Conservation (phyloP, 805 yeast genomes). For the Teunomyces atbi region DNA sequence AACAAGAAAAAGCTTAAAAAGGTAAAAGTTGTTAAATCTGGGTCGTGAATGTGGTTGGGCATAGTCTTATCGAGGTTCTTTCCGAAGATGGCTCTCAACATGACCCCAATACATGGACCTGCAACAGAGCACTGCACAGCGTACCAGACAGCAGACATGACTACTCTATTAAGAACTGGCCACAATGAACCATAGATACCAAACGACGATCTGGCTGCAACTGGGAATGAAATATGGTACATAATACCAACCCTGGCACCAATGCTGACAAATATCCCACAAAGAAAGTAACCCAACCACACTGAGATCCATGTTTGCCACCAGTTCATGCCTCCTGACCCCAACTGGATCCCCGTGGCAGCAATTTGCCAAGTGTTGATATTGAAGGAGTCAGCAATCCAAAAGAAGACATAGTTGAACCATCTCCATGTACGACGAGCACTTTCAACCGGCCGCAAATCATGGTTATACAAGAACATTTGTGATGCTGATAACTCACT, state of each 20-base stretch:
- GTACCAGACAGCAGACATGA: conserved; percentile 86
- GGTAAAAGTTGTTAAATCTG: conserved; percentile 68
- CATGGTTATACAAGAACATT: conserved; percentile 69
- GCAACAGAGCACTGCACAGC: conserved; percentile 85
- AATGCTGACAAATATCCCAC: conserved; percentile 67
- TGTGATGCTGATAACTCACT: conserved; percentile 53
- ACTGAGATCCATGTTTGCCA: conserved; percentile 91
- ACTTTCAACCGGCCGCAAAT: conserved; percentile 74
- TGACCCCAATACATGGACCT: conserved; percentile 73
- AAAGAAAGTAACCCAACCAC: conserved; percentile 76
- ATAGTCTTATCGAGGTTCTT: conserved; percentile 58
- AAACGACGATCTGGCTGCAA: conserved; percentile 74
- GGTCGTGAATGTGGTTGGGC: conserved; percentile 57
- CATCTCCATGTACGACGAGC: conserved; percentile 81
- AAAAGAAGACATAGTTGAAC: conserved; percentile 75
- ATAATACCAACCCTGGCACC: conserved; percentile 77
- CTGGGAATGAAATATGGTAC: conserved; percentile 85
- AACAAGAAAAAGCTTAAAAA: conserved; percentile 77
- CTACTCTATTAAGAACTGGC: conserved; percentile 87
- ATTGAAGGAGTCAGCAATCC: conserved; percentile 90
- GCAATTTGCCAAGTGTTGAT: conserved; percentile 92
- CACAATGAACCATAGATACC: conserved; percentile 85
- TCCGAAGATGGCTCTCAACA: conserved; percentile 74
- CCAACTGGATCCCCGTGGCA: conserved; percentile 69
- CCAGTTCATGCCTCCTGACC: conserved; percentile 67